A percentile compares a stretch with the other conserved stretches of the same genome.
Conservation (phyloP, 176 grass and related monocot species). For the Bolboschoenus planiculmis region DNA sequence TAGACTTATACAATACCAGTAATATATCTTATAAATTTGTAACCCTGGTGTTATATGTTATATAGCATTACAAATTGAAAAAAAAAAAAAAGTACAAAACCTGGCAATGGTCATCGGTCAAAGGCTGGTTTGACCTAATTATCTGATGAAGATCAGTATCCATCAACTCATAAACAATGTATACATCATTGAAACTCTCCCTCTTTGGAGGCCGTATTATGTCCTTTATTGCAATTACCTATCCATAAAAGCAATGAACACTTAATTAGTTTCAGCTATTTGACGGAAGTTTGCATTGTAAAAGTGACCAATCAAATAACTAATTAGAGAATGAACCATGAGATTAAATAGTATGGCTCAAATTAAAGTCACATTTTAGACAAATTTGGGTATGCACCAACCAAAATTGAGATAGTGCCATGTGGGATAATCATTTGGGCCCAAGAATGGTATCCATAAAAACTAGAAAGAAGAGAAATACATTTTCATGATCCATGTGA, state of each 20-base stretch:
- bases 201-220: constrained; percentile 86
- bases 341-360: background rate
- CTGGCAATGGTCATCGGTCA: constrained; percentile 96
- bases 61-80: constrained; percentile 7
- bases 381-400: background rate
- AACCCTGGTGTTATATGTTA: background rate
- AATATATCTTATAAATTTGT: background rate
- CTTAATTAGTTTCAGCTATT: constrained; percentile 20
- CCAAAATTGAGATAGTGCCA: background rate
- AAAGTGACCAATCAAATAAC: background rate
- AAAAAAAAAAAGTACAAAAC: constrained; percentile 24
- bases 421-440: background rate
- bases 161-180: constrained; percentile 93
- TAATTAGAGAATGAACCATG: background rate
- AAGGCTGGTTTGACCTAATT: constrained; percentile 72
- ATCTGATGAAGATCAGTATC: constrained; percentile 96
- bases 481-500: constrained; percentile 98
- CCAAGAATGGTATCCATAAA: constrained; percentile 3
- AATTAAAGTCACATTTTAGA: background rate
- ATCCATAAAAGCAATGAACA: background rate
- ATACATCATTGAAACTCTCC: constrained; percentile 97
- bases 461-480: constrained; percentile 18
- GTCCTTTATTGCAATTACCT: constrained; percentile 96
- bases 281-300: background rate
- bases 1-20: background rate